A percentile compares a stretch with the other conserved stretches of the same genome.
phyloP scores from a whole-genome alignment of 169 alveolate genomes.

The Eimeria acervulina region DNA sequence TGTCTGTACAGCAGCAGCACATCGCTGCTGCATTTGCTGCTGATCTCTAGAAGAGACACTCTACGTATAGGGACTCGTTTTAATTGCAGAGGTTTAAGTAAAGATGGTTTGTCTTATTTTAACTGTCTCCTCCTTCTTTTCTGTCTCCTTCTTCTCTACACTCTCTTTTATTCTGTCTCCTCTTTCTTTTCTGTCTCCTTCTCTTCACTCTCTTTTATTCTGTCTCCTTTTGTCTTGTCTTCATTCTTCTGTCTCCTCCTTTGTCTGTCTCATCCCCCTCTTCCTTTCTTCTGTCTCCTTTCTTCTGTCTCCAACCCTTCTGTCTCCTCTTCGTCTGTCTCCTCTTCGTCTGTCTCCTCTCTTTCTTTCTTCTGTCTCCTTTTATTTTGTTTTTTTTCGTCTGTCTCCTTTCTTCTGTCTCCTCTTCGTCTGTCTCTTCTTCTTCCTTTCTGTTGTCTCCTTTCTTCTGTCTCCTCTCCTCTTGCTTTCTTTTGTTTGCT shows the following conservation, averaged over 20 bases:
- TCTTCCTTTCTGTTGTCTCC: not conserved
- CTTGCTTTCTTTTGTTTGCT: not conserved
- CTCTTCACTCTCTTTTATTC: not conserved
- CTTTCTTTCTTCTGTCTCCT: not conserved
- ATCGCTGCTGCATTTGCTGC: conserved; percentile 60
- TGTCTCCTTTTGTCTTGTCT: not conserved
- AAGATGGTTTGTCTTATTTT: conserved; percentile 86
- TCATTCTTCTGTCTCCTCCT: not conserved
- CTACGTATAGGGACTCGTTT: conserved; percentile 95
- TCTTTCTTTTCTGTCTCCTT: not conserved
- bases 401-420: no score
- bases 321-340: conserved; percentile 1
- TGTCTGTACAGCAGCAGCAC: conserved; percentile 57
- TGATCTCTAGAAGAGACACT: conserved; percentile 93
- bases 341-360: no score
- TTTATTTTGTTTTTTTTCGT: not conserved
- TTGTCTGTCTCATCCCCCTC: not conserved
- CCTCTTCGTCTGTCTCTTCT: not conserved
- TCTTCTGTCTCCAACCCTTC: not conserved
- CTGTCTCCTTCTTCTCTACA: not conserved
- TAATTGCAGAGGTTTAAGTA: conserved; percentile 94
- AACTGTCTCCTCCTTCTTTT: not conserved
- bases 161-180: not conserved
- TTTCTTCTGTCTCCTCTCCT: not conserved
- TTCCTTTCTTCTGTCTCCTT: not conserved